Percentiles rank a stretch among this genome's conserved stretches.
These are phyloP conservation scores for Cladophialophora exuberans DNA, from an alignment of 2,329 filamentous ascomycete species.

Conservation along the genomic window DNA sequence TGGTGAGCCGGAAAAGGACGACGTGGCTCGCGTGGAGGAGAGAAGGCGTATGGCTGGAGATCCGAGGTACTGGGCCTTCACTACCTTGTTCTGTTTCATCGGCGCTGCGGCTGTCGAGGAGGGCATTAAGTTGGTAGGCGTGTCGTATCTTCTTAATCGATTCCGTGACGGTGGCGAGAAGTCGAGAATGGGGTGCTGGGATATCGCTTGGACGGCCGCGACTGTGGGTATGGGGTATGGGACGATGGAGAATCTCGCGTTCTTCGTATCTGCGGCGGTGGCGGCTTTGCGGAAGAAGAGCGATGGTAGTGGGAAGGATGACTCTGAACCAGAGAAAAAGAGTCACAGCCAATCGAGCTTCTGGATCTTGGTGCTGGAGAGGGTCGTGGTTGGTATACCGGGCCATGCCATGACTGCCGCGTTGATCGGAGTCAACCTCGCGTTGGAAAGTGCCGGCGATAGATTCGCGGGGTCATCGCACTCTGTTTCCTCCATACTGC, in stretches of 20 bases:
- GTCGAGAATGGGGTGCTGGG: neutral
- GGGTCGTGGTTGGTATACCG: constrained; percentile 23
- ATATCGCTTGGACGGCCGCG: constrained; percentile 20
- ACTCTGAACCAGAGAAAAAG: neutral
- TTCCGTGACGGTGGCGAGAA: neutral
- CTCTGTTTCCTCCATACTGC: neutral
- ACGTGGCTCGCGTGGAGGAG: constrained; percentile 7
- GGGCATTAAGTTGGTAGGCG: constrained; percentile 24
- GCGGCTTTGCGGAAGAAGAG: constrained; percentile 12
- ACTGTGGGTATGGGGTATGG: constrained; percentile 30
- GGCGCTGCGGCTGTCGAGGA: constrained; percentile 29
- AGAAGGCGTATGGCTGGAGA: constrained; percentile 12
- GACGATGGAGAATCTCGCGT: constrained; percentile 30
- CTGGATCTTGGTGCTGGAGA: constrained; percentile 23
- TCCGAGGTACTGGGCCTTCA: constrained; percentile 30
- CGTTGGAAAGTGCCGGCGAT: no score
- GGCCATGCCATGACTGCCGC: constrained; percentile 25
- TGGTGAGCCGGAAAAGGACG: neutral
- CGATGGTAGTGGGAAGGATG: neutral
- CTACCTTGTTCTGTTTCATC: constrained; percentile 22
- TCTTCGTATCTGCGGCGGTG: neutral
- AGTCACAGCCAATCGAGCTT: neutral
- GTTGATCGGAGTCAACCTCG: constrained; percentile 25
- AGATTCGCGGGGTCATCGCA: constrained; percentile 18
- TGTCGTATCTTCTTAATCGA: neutral